Conservation (phyloP, 2,329 filamentous ascomycete species). For the Aplosporella prunicola region DNA sequence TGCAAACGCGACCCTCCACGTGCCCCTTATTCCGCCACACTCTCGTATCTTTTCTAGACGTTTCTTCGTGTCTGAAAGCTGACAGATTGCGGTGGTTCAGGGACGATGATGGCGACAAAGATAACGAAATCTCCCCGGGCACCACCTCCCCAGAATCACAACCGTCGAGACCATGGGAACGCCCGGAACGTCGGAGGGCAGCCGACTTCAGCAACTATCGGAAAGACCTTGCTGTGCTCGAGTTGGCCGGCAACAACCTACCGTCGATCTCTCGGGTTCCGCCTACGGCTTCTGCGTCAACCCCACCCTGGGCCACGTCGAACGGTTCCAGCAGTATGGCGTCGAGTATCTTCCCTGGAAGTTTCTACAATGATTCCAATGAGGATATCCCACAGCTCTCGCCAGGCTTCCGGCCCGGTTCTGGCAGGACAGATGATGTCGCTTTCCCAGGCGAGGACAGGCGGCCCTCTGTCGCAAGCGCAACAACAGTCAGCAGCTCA, state of each 20-base stretch:
- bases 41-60: neutral
- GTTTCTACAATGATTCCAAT: slow-evolving; percentile 67
- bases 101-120: slow-evolving; percentile 33
- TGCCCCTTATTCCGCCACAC: slow-evolving; percentile 5
- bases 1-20: slow-evolving; percentile 10
- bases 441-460: slow-evolving; percentile 54
- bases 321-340: slow-evolving; percentile 32
- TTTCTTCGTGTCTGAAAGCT: slow-evolving; percentile 13
- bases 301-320: slow-evolving; percentile 42
- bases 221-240: slow-evolving; percentile 60
- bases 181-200: slow-evolving; percentile 45
- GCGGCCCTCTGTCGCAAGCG: slow-evolving; percentile 78
- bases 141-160: slow-evolving; percentile 25
- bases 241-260: slow-evolving; percentile 48
- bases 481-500: slow-evolving; percentile 76
- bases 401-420: slow-evolving; percentile 54
- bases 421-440: slow-evolving; percentile 39
- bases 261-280: slow-evolving; percentile 51
- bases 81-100: slow-evolving; percentile 16
- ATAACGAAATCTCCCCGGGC: slow-evolving; percentile 34
- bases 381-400: slow-evolving; percentile 63
- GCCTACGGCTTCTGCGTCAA: slow-evolving; percentile 46
- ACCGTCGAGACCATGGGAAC: slow-evolving; percentile 39
- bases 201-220: slow-evolving; percentile 61
- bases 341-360: slow-evolving; percentile 36